These are phyloP conservation scores for Antitrichia curtipendula DNA, from an alignment of 225 moss, liverwort and hornwort species.

Conservation along the genomic window DNA sequence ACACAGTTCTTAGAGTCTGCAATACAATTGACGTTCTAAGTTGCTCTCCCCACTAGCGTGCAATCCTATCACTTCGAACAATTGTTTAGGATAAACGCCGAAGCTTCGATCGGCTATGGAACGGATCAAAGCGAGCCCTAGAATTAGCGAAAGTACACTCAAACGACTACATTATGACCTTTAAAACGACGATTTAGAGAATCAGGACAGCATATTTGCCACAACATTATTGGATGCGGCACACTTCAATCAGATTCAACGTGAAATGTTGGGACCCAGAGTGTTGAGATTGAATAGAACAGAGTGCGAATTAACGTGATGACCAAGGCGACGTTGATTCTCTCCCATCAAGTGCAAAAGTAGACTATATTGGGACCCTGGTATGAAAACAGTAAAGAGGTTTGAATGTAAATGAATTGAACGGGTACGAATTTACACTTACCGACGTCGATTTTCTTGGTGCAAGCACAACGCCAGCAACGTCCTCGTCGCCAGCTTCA, in stretches of 20 bases:
- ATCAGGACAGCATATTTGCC: not conserved
- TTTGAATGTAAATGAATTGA: not conserved
- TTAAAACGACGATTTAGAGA: not conserved
- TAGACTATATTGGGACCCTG: not conserved
- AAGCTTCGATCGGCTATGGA: not conserved
- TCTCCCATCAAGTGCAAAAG: not conserved
- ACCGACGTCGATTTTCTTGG: conserved; percentile 29
- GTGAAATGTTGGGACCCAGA: not conserved
- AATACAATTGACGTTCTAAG: not conserved
- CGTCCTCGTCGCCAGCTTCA: conserved; percentile 30
- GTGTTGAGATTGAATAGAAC: no score
- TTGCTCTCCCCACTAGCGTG: not conserved
- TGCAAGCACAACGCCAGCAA: conserved; percentile 39
- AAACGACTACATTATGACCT: not conserved
- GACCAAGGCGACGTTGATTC: not conserved
- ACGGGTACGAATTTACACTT: not conserved
- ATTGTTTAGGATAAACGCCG: not conserved
- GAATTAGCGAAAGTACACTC: not conserved
- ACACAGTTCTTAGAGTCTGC: not conserved
- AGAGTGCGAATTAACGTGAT: not conserved
- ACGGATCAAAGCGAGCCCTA: not conserved
- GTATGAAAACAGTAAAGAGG: no score
- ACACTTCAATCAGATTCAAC: not conserved
- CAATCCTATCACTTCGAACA: not conserved
- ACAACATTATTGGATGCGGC: not conserved